Base-by-base conservation (phyloP, 2,329 filamentous ascomycete species). In the Aspergillus pseudotamarii region DNA sequence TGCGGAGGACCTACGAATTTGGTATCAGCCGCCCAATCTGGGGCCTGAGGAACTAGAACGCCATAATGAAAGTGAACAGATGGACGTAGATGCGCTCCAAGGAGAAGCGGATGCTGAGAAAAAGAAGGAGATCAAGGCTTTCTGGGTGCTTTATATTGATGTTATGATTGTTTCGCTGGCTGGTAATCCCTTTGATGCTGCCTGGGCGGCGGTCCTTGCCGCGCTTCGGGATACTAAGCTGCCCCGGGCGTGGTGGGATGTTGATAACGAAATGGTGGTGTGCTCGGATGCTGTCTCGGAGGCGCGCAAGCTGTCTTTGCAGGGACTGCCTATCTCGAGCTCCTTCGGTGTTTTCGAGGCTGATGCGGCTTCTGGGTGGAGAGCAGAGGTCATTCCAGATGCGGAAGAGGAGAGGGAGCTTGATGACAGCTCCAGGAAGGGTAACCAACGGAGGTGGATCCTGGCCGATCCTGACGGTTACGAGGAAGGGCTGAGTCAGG, bases 81-180 rank as follows among this genome's bases (percentile, higher is more conserved):
- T 82, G 30, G 80, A 79, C 19, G 81, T 83, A 19, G 82, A 84
- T 26, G 81, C 83, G 4, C 78, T 81, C 60, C 73, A 79, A 28
- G 69, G 71, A 6, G 64, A 67, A 14, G 66, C 70, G 1, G 68
- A 6, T 10, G 6, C 67, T 51, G 53, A 68, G 2, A 71, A 77
- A 16, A 68, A 72, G 46, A 75, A 76, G 9, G 84, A 88, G 66
- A 78, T 94, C 12, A 94, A 91, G 75, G 95, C 91, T 0, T 98
- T 96, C 78, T 99, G 94, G 95, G 89, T 92, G 11, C 87, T 99
- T 23, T 97, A 97, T 78, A 91, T 99, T 68, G 94, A 98, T 74
- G 84, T 97, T n/a, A 86, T 97, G 73, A 95, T 97, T 79, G 90
- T 99, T 69, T 96, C 92, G 0, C 88, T 97, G 57, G 94, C 97